Percentiles rank a stretch among this genome's conserved stretches.
These are phyloP conservation scores for Elongisporangium undulatum DNA, from an alignment of 352 stramenopile species.

Conservation along the genomic window DNA sequence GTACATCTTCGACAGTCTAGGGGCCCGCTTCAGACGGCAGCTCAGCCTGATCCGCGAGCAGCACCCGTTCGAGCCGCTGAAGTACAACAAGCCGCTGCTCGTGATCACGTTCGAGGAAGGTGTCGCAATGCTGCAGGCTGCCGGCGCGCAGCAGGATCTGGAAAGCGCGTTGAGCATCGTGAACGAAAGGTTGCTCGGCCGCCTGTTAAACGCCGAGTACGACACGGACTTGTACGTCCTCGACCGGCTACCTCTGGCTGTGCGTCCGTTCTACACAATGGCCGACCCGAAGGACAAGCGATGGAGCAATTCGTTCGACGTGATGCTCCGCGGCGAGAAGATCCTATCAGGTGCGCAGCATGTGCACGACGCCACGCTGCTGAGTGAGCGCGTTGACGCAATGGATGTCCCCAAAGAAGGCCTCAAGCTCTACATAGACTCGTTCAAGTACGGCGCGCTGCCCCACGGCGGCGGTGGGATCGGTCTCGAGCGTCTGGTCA, in stretches of 20 bases:
- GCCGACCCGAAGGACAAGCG: constrained; percentile 93
- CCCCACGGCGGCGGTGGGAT: constrained; percentile 98
- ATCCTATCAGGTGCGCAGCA: constrained; percentile 99
- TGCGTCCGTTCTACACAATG: constrained; percentile 99
- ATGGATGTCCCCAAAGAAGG: constrained; percentile 84
- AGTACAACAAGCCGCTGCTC: constrained; percentile 94
- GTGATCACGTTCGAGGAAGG: constrained; percentile 93
- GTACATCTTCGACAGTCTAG: constrained; percentile 99
- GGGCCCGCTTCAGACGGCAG: constrained; percentile 91
- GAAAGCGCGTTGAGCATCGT: constrained; percentile 89
- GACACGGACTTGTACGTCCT: constrained; percentile 99
- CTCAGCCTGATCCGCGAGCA: constrained; percentile 95
- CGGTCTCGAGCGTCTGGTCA: constrained; percentile 98
- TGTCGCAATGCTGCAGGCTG: constrained; percentile 90
- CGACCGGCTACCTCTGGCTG: constrained; percentile 98
- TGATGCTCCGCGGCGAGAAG: constrained; percentile 99
- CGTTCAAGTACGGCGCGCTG: constrained; percentile 98
- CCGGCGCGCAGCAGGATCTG: constrained; percentile 64
- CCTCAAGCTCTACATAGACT: constrained; percentile 97
- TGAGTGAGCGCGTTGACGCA: constrained; percentile 89
- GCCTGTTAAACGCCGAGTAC: constrained; percentile 97
- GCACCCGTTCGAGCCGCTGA: constrained; percentile 96
- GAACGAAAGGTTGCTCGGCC: constrained; percentile 97
- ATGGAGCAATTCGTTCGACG: constrained; percentile 98
- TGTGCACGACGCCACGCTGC: constrained; percentile 95